Conservation (phyloP, 192 early-diverging fungal species). For the Funneliformis geosporum region DNA sequence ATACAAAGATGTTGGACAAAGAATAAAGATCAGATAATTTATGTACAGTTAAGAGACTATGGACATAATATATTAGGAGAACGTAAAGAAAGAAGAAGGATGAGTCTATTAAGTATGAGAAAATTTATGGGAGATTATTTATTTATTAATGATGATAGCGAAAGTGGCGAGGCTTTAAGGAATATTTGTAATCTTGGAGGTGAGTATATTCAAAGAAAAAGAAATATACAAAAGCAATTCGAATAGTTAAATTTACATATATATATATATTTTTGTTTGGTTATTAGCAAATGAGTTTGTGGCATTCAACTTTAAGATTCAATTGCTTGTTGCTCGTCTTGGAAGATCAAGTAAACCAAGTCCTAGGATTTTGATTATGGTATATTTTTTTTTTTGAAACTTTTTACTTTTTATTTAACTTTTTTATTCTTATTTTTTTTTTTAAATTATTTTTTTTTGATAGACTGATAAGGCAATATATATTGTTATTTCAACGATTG, state of each 20-base stretch:
- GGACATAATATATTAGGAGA: constrained; percentile 86
- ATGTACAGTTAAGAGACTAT: constrained; percentile 90
- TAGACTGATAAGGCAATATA: constrained; percentile 61
- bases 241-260: background rate
- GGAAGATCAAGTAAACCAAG: constrained; percentile 75
- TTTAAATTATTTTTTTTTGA: background rate
- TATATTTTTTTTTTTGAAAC: constrained; percentile 35
- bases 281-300: constrained; percentile 50
- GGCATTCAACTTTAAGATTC: constrained; percentile 62
- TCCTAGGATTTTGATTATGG: constrained; percentile 70
- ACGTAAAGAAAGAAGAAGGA: constrained; percentile 91
- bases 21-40: constrained; percentile 85
- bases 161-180: constrained; percentile 48
- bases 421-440: background rate
- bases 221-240: no score
- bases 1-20: constrained; percentile 79
- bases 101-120: constrained; percentile 78
- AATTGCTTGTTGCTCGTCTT: constrained; percentile 65
- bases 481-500: constrained; percentile 59
- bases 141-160: constrained; percentile 54
- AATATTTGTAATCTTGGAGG: constrained; percentile 48
- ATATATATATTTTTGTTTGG: background rate
- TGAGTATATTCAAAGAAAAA: constrained; percentile 13
- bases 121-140: constrained; percentile 93
- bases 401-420: background rate